These are phyloP conservation scores for Coelastrella sp. DNA, from an alignment of 139 green algal genomes.

Conservation along the genomic window DNA sequence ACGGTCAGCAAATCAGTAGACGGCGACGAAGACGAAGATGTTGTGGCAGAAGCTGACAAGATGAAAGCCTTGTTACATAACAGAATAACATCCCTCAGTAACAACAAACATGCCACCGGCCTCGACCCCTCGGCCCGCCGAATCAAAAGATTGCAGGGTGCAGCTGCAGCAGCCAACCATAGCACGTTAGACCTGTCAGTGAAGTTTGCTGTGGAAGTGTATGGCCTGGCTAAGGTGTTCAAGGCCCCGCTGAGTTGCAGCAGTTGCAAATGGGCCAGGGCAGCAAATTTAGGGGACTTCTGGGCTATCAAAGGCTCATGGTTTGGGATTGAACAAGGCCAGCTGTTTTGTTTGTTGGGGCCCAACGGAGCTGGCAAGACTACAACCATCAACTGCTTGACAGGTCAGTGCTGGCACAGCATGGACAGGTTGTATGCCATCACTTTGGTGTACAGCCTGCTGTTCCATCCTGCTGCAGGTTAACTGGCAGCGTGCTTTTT, in stretches of 20 bases:
- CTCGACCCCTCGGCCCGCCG: background rate
- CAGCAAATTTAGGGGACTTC: constrained; percentile 17
- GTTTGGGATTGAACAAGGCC: constrained; percentile 74
- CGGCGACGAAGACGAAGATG: constrained; percentile 69
- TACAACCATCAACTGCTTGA: constrained; percentile 89
- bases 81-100: background rate
- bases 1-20: background rate
- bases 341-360: constrained; percentile 86
- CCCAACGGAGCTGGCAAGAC: constrained; percentile 91
- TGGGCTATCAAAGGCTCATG: constrained; percentile 81
- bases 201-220: constrained; percentile 74
- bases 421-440: background rate
- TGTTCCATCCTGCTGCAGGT: too few relatives aligned
- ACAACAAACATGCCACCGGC: background rate
- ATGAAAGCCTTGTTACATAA: constrained; percentile 68
- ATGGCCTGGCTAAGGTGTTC: constrained; percentile 78
- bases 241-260: background rate
- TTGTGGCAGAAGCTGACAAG: constrained; percentile 72
- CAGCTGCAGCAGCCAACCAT: background rate
- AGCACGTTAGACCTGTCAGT: background rate
- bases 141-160: background rate
- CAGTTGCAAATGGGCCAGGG: background rate
- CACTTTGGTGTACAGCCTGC: background rate
- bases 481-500: background rate
- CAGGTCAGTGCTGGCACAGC: constrained; percentile 51